Evolutionary conservation across 305 asterid species (phyloP).

Genomic region (Fraxinus paxiana): DNA sequence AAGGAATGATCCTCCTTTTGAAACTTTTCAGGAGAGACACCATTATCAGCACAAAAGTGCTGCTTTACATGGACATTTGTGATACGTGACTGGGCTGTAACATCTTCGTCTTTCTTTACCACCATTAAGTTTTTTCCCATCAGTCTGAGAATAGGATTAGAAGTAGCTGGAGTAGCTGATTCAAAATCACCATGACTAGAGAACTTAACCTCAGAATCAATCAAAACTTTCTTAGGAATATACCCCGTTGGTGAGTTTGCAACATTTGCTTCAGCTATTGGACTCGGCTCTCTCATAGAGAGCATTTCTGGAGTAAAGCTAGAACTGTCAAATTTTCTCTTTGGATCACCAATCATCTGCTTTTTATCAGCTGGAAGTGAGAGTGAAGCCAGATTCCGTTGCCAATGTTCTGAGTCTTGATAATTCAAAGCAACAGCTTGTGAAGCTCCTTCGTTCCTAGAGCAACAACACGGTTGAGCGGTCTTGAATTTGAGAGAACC

Average conservation of each 20-base stretch:
- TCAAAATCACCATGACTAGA: slow-evolving; percentile 33
- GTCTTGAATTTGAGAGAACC: slow-evolving; percentile 31
- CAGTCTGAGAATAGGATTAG: slow-evolving; percentile 71
- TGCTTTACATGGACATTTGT: slow-evolving; percentile 28
- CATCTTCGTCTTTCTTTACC: slow-evolving; percentile 54
- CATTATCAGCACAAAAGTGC: slow-evolving; percentile 25
- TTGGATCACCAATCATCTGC: slow-evolving; percentile 26
- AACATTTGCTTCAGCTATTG: slow-evolving; percentile 25
- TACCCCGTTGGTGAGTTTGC: slow-evolving; percentile 24
- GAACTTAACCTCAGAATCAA: slow-evolving; percentile 40
- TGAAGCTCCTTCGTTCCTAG: slow-evolving; percentile 48
- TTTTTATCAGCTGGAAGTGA: slow-evolving; percentile 31
- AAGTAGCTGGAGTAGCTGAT: slow-evolving; percentile 51
- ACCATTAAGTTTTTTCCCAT: slow-evolving; percentile 94
- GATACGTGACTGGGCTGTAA: slow-evolving; percentile 28
- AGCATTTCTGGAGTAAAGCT: slow-evolving; percentile 27
- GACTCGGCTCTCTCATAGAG: slow-evolving; percentile 21
- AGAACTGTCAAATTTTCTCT: slow-evolving; percentile 19
- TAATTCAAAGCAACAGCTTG: slow-evolving; percentile 33
- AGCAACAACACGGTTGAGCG: slow-evolving; percentile 63
- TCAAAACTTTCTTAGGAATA: slow-evolving; percentile 26
- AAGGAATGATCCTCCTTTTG: slow-evolving; percentile 30
- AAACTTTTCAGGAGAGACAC: slow-evolving; percentile 25
- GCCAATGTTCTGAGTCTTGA: slow-evolving; percentile 46
- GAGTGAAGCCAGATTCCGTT: slow-evolving; percentile 32